Conservation (phyloP, 2,329 filamentous ascomycete genomes). For the Aspergillus tubingensis region DNA sequence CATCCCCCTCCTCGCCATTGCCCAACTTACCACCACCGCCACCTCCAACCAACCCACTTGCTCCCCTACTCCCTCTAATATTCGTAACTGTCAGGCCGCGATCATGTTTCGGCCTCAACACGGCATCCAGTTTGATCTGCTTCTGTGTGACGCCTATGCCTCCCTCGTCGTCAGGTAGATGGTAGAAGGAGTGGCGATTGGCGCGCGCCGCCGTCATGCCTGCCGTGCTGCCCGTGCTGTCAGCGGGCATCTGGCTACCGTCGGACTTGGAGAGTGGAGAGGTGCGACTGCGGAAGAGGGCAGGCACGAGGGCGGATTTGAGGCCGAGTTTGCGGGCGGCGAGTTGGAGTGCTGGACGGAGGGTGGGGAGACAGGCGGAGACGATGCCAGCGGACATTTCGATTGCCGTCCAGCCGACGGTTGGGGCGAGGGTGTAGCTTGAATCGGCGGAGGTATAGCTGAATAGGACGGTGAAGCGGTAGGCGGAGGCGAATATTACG, state of each 20-base stretch:
- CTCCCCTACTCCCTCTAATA: conserved; percentile 13
- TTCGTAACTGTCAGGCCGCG: conserved; percentile 20
- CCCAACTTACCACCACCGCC: neutral
- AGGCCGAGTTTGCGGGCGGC: conserved; percentile 20
- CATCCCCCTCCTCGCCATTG: neutral
- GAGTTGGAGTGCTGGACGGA: conserved; percentile 27
- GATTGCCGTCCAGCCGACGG: conserved; percentile 32
- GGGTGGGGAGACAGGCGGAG: conserved; percentile 30
- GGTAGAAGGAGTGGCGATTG: conserved; percentile 23
- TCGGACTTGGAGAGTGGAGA: conserved; percentile 4
- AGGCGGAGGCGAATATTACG: conserved; percentile 31
- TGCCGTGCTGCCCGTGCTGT: neutral
- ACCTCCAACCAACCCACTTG: neutral
- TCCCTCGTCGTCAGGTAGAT: conserved; percentile 19
- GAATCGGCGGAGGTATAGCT: conserved; percentile 25
- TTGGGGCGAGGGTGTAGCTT: conserved; percentile 31
- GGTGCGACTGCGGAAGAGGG: conserved; percentile 16
- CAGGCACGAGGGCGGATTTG: conserved; percentile 16
- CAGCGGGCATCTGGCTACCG: neutral
- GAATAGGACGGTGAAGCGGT: conserved; percentile 31
- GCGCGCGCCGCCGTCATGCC: conserved; percentile 3
- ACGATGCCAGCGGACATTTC: conserved; percentile 33
- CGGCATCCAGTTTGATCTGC: conserved; percentile 11
- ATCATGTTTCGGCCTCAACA: conserved; percentile 25
- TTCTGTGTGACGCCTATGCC: neutral